phyloP scores from a whole-genome alignment of 208 protist genomes.

The Borovskyia barvae region DNA sequence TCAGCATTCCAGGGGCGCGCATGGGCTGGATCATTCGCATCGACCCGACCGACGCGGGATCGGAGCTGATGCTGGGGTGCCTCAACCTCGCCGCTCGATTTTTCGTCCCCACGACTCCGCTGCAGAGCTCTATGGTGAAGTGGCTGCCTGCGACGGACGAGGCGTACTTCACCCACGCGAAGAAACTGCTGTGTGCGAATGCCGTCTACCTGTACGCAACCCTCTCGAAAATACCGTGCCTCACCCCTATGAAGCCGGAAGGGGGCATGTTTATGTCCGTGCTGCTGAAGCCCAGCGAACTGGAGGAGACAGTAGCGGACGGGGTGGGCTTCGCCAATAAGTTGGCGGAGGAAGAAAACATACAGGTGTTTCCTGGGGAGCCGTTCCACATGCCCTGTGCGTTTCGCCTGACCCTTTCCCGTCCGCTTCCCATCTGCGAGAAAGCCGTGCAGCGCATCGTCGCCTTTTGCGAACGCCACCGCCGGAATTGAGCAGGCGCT shows the following conservation, averaged over 20 bases:
- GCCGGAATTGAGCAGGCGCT: slow-evolving; percentile 2
- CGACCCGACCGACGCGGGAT: slow-evolving; percentile 45
- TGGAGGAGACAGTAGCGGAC: slow-evolving; percentile 50
- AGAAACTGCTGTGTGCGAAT: slow-evolving; percentile 39
- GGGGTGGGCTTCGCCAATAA: slow-evolving; percentile 73
- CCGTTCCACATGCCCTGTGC: slow-evolving; percentile 69
- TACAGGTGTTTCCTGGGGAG: slow-evolving; percentile 87
- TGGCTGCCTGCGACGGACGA: slow-evolving; percentile 62
- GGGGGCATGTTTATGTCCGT: slow-evolving; percentile 93
- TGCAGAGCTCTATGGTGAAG: slow-evolving; percentile 72
- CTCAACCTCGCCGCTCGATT: slow-evolving; percentile 52
- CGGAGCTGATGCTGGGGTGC: slow-evolving; percentile 39
- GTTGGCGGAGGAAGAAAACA: slow-evolving; percentile 75
- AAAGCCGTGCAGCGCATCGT: slow-evolving; percentile 77
- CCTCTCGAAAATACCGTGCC: slow-evolving; percentile 16
- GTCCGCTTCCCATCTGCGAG: slow-evolving; percentile 53
- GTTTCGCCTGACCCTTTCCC: slow-evolving; percentile 79
- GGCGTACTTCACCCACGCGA: slow-evolving; percentile 44
- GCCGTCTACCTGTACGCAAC: slow-evolving; percentile 24
- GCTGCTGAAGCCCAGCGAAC: slow-evolving; percentile 65
- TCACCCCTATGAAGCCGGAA: slow-evolving; percentile 36
- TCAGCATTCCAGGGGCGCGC: slow-evolving; percentile 91
- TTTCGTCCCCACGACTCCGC: slow-evolving; percentile 82
- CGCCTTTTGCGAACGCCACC: slow-evolving; percentile 58
- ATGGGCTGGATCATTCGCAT: slow-evolving; percentile 86